A percentile compares a stretch with the other conserved stretches of the same genome.
phyloP scores from a whole-genome alignment of 179 eudicot species.

The Amaranthus tricolor region DNA sequence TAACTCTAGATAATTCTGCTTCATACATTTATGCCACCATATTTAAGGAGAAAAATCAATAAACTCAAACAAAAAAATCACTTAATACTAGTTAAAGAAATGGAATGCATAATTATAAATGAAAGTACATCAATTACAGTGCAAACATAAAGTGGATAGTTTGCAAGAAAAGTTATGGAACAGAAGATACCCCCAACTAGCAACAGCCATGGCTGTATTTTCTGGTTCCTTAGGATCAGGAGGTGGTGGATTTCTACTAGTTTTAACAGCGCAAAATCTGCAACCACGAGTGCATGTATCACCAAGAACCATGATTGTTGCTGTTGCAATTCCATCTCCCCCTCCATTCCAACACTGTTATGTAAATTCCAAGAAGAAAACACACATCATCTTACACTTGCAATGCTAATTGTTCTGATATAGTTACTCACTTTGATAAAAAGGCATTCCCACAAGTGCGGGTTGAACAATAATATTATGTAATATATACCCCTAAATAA shows the following conservation, averaged over 20 bases:
- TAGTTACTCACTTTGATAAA: not conserved
- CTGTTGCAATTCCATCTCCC: conserved; percentile 93
- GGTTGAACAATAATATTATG: no score
- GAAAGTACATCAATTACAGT: not conserved
- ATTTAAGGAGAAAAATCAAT: no score
- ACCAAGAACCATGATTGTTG: conserved; percentile 94
- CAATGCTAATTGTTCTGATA: not conserved
- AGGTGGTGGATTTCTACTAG: conserved; percentile 83
- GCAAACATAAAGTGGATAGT: not conserved
- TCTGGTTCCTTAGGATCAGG: conserved; percentile 96
- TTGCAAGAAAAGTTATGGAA: not conserved
- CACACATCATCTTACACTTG: not conserved
- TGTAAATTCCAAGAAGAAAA: not conserved
- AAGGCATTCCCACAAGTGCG: no score
- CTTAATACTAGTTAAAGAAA: no score
- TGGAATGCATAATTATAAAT: not conserved
- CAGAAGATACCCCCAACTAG: conserved; percentile 82
- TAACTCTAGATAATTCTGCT: no score
- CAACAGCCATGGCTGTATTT: conserved; percentile 85
- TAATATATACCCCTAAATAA: no score
- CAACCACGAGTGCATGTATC: conserved; percentile 97
- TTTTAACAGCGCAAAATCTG: conserved; percentile 62
- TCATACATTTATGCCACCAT: no score
- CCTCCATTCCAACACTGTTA: conserved; percentile 97
- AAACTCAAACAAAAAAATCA: no score